These are phyloP conservation scores for Halophytophthora batemanensis DNA, from an alignment of 352 stramenopile species.

Conservation along the genomic window DNA sequence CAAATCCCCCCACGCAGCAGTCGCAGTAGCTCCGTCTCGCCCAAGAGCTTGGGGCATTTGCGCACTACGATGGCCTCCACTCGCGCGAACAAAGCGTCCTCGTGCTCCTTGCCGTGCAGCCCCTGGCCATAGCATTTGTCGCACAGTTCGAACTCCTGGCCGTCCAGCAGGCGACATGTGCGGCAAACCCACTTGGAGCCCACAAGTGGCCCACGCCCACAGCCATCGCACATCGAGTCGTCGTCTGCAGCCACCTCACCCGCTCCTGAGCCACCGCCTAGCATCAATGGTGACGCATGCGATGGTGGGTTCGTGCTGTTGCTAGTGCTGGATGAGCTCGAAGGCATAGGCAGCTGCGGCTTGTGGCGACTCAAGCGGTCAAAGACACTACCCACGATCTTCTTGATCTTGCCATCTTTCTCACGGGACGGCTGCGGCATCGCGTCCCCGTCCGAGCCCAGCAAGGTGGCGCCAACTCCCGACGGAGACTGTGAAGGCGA, in stretches of 20 bases:
- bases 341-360: constrained; percentile 29
- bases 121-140: constrained; percentile 78
- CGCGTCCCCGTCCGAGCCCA: constrained; percentile 21
- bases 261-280: constrained; percentile 5
- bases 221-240: constrained; percentile 63
- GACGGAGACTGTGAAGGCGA: constrained; percentile 31
- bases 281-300: constrained; percentile 18
- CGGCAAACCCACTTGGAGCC: constrained; percentile 68
- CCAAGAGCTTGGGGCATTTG: constrained; percentile 49
- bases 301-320: constrained; percentile 11
- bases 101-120: constrained; percentile 65
- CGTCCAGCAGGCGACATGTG: constrained; percentile 45
- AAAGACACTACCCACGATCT: constrained; percentile 72
- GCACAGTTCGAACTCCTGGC: constrained; percentile 57
- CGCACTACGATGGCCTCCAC: constrained; percentile 62
- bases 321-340: constrained; percentile 4
- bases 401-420: constrained; percentile 73
- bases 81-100: constrained; percentile 56
- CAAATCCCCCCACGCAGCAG: constrained; percentile 71
- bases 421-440: constrained; percentile 19
- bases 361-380: constrained; percentile 70
- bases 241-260: constrained; percentile 30
- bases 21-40: constrained; percentile 52
- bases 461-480: constrained; percentile 12
- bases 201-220: constrained; percentile 44